Evolutionary conservation across 176 grass and related monocot species (phyloP).

Genomic region (Poa pratensis): DNA sequence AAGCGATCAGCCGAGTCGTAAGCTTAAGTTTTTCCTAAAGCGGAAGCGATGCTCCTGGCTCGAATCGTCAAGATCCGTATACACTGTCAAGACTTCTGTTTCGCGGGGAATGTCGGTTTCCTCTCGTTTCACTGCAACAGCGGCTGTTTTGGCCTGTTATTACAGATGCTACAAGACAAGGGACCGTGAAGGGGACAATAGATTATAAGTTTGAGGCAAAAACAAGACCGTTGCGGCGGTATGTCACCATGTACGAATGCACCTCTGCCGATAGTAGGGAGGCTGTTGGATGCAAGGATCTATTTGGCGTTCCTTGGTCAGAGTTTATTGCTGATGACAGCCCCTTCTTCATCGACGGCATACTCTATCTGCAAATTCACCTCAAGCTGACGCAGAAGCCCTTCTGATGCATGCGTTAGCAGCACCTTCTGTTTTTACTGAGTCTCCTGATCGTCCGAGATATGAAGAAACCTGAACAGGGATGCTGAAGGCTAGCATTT

Average conservation of each 20-base stretch:
- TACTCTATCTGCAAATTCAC: conserved; percentile 56
- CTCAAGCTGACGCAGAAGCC: neutral
- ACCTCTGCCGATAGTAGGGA: conserved; percentile 74
- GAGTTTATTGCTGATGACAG: too few relatives aligned
- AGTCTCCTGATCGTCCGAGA: too few relatives aligned
- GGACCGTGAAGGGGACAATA: neutral
- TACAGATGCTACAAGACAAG: conserved; percentile 79
- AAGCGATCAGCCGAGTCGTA: neutral
- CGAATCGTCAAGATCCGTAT: conserved; percentile 46
- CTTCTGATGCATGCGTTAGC: too few relatives aligned
- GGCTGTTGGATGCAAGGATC: conserved; percentile 36
- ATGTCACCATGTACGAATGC: conserved; percentile 78
- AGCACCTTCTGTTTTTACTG: too few relatives aligned
- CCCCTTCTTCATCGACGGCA: conserved; percentile 27
- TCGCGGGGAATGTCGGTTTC: conserved; percentile 72
- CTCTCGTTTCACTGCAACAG: conserved; percentile 36
- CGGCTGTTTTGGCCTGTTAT: conserved; percentile 60
- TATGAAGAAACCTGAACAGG: too few relatives aligned
- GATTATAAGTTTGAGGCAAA: conserved; percentile 52
- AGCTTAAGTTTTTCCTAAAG: conserved; percentile 31
- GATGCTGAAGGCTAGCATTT: too few relatives aligned
- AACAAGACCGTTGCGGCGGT: conserved; percentile 56
- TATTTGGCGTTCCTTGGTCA: conserved; percentile 59
- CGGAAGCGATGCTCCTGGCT: conserved; percentile 66
- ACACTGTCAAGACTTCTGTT: conserved; percentile 54